These are phyloP conservation scores for Xylariales sp. DNA, from an alignment of 2,329 filamentous ascomycete species.

Conservation along the genomic window DNA sequence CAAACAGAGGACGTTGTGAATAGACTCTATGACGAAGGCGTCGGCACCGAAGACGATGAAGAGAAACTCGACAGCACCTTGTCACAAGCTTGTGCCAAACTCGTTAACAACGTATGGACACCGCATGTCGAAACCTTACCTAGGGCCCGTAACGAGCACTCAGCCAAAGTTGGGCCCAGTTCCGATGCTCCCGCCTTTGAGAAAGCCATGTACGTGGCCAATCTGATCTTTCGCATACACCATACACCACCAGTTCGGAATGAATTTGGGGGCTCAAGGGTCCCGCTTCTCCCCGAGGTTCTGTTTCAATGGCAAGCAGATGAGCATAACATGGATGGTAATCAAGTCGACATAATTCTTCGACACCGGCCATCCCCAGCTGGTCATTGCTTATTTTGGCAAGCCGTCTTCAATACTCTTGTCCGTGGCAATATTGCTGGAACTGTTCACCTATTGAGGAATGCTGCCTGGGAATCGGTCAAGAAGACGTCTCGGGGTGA, in stretches of 20 bases:
- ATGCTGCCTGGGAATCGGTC: conserved; percentile 83
- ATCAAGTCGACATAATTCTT: conserved; percentile 73
- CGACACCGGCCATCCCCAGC: conserved; percentile 77
- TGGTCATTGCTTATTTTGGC: conserved; percentile 84
- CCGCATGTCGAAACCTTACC: conserved; percentile 62
- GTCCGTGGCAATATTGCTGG: conserved; percentile 79
- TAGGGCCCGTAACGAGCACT: conserved; percentile 63
- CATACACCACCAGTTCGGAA: conserved; percentile 67
- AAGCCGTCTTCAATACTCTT: conserved; percentile 78
- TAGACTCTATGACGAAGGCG: conserved; percentile 71
- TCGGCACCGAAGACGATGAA: conserved; percentile 66
- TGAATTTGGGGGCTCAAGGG: conserved; percentile 52
- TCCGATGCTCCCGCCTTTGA: conserved; percentile 71
- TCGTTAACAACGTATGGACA: conserved; percentile 66
- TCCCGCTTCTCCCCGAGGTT: conserved; percentile 75
- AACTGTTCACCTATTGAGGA: conserved; percentile 74
- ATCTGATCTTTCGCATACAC: conserved; percentile 81
- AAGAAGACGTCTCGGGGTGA: conserved; percentile 73
- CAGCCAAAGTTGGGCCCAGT: conserved; percentile 73
- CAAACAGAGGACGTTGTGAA: conserved; percentile 78
- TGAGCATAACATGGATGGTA: conserved; percentile 77
- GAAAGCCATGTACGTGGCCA: conserved; percentile 83
- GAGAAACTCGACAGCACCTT: conserved; percentile 68
- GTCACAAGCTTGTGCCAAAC: conserved; percentile 62
- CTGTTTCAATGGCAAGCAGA: conserved; percentile 85